Evolutionary conservation across 2,329 filamentous ascomycete species (phyloP).

Genomic region (Trichoderma sp.): DNA sequence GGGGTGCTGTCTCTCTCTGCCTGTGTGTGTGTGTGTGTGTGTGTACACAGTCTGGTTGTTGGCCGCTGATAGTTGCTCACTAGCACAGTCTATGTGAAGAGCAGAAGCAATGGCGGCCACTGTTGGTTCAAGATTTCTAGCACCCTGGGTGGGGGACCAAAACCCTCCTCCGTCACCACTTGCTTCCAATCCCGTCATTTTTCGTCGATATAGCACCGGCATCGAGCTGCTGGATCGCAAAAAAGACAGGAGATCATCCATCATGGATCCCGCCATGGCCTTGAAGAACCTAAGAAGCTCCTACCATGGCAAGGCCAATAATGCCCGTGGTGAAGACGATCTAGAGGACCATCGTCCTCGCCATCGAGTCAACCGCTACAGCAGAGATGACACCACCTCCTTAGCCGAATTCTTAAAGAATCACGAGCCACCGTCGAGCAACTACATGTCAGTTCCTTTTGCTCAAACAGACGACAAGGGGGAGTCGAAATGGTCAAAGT

Average conservation of each 20-base stretch:
- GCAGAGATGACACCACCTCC: constrained; percentile 32
- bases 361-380: constrained; percentile 21
- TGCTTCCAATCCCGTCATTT: constrained; percentile 18
- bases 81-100: not conserved
- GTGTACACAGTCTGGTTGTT: not conserved
- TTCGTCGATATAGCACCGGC: constrained; percentile 18
- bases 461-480: constrained; percentile 28
- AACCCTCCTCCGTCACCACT: constrained; percentile 20
- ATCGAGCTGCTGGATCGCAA: not conserved
- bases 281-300: not conserved
- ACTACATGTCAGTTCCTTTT: constrained; percentile 48
- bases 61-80: not conserved
- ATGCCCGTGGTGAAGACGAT: not conserved
- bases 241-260: not conserved
- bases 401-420: constrained; percentile 50
- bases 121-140: constrained; percentile 14
- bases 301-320: not conserved
- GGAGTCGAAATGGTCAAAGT: constrained; percentile 40
- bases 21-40: too few relatives aligned
- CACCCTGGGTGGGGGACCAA: constrained; percentile 17
- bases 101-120: constrained; percentile 6
- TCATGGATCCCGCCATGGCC: not conserved
- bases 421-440: constrained; percentile 46
- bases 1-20: not conserved
- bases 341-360: constrained; percentile 23